phyloP scores from a whole-genome alignment of 768 basidiomycete species.

The Boletus eberwhitei region DNA sequence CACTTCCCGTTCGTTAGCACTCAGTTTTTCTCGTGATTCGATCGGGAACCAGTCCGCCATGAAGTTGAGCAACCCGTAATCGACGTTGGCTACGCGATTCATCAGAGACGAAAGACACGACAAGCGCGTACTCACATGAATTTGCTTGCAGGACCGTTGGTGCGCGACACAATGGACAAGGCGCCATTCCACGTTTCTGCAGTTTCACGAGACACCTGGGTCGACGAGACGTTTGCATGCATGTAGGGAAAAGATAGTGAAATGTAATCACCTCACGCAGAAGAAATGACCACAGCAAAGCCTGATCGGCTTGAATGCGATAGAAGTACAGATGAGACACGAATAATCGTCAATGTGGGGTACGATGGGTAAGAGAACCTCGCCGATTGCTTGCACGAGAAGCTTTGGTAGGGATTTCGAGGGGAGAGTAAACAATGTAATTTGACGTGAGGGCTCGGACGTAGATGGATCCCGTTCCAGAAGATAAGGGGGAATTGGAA shows the following conservation, averaged over 20 bases:
- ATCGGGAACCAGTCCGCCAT: slow-evolving; percentile 92
- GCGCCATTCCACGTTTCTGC: slow-evolving; percentile 71
- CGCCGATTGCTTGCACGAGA: slow-evolving; percentile 79
- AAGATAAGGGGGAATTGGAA: slow-evolving; percentile 53
- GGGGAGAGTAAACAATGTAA: slow-evolving; percentile 23
- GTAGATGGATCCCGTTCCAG: slow-evolving; percentile 17
- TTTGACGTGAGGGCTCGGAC: slow-evolving; percentile 26
- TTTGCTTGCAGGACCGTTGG: slow-evolving; percentile 75
- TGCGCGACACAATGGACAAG: slow-evolving; percentile 85
- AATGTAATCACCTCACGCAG: slow-evolving; percentile 52
- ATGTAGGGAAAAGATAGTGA: neutral
- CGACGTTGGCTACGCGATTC: slow-evolving; percentile 59
- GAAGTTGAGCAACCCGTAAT: slow-evolving; percentile 76
- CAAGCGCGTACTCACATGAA: slow-evolving; percentile 49
- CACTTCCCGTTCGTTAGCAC: slow-evolving; percentile 73
- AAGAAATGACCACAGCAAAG: slow-evolving; percentile 78
- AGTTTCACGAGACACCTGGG: slow-evolving; percentile 78
- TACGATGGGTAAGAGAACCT: slow-evolving; percentile 76
- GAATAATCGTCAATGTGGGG: slow-evolving; percentile 81
- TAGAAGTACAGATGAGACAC: slow-evolving; percentile 83
- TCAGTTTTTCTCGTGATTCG: slow-evolving; percentile 72
- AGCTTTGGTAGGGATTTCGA: slow-evolving; percentile 52
- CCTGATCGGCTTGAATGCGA: slow-evolving; percentile 91
- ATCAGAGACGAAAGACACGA: neutral
- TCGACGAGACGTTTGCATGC: slow-evolving; percentile 13